Conservation (phyloP, 176 grass and related monocot genomes). For the Rhipidocladum racemiflorum region DNA sequence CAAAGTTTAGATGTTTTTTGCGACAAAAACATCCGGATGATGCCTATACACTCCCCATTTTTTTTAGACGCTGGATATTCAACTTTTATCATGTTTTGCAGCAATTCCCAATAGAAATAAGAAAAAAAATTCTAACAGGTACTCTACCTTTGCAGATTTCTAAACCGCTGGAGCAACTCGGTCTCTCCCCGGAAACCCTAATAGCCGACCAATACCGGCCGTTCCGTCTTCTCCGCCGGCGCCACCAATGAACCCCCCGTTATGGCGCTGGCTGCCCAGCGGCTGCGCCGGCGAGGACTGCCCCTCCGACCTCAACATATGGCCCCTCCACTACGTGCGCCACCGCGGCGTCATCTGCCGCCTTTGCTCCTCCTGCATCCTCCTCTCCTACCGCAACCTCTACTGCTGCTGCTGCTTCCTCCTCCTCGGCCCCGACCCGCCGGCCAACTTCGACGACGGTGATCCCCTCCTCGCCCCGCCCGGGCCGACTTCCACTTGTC, state of each 20-base stretch:
- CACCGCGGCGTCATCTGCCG: constrained; percentile 26
- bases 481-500: constrained; percentile 34
- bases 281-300: constrained; percentile 47
- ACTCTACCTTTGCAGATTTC: not conserved
- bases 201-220: not conserved
- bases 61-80: too few species aligned
- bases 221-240: not conserved
- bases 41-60: too few species aligned
- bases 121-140: not conserved
- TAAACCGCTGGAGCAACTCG: not conserved
- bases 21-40: too few species aligned
- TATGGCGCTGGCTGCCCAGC: not conserved
- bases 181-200: constrained; percentile 32
- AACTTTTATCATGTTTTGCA: not conserved
- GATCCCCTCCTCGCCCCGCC: not conserved
- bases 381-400: constrained; percentile 49
- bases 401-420: constrained; percentile 72
- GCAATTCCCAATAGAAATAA: not conserved
- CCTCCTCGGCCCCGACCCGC: constrained; percentile 11
- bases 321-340: constrained; percentile 65
- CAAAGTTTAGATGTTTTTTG: too few species aligned
- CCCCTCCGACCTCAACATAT: constrained; percentile 14
- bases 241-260: not conserved
- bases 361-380: constrained; percentile 57
- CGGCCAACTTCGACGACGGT: not conserved